Percentiles rank a stretch among this genome's conserved stretches.
Evolutionary conservation across 2,329 filamentous ascomycete species (phyloP).

Genomic region (Grosmannia huntii): DNA sequence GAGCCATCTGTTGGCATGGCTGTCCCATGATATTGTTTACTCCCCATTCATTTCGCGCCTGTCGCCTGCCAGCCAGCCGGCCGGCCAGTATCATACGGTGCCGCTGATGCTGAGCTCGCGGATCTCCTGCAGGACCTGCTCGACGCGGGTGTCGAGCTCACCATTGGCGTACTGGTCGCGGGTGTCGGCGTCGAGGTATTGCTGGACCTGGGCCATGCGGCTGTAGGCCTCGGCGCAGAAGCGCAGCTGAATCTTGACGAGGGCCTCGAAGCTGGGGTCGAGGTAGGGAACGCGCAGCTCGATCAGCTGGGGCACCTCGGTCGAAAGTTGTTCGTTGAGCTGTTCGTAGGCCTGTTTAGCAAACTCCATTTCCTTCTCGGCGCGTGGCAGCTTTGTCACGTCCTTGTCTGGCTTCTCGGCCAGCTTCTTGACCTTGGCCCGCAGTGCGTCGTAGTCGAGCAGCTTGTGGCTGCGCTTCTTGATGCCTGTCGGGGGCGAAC

Average conservation of each 20-base stretch:
- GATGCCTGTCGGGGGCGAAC: constrained; percentile 44
- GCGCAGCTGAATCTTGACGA: constrained; percentile 95
- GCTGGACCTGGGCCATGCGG: constrained; percentile 97
- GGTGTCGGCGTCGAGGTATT: constrained; percentile 91
- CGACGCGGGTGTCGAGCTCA: constrained; percentile 79
- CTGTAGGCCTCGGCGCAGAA: constrained; percentile 98
- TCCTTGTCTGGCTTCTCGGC: constrained; percentile 99
- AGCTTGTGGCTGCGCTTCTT: constrained; percentile 99
- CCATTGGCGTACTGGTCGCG: constrained; percentile 92
- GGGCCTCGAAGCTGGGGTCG: constrained; percentile 90
- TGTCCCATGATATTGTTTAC: not conserved
- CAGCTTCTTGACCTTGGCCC: constrained; percentile 91
- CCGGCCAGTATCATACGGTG: constrained; percentile 37
- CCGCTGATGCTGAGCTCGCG: constrained; percentile 85
- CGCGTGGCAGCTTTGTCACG: constrained; percentile 85
- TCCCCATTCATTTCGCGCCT: not conserved
- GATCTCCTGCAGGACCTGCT: constrained; percentile 94
- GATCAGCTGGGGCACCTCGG: constrained; percentile 88
- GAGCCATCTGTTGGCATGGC: not conserved
- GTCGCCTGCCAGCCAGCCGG: not conserved
- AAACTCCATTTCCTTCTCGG: constrained; percentile 94
- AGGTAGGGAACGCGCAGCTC: constrained; percentile 94
- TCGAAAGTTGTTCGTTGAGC: constrained; percentile 89
- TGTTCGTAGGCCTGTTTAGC: constrained; percentile 89
- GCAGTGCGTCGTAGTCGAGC: constrained; percentile 92